Base-by-base conservation (phyloP, 352 stramenopile genomes). In the Thraustotheca clavata region DNA sequence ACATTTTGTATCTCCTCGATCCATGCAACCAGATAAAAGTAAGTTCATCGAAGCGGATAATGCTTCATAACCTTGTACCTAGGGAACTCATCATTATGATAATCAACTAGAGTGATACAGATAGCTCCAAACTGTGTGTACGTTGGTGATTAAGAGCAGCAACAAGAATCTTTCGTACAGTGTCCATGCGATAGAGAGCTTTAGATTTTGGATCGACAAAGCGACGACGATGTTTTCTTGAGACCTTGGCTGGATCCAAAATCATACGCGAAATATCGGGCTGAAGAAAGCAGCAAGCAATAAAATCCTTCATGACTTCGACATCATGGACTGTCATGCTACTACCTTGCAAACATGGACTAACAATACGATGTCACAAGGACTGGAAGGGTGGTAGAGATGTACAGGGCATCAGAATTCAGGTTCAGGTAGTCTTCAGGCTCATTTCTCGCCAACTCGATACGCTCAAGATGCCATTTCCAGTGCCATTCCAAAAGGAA, bases 221-320 rank as follows among this genome's bases (percentile, higher is more conserved):
- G 20, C 79, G 83, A 43, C 63, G 67, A 4, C 84, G 81, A 41
- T 93, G 79, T 36, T 87, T 86, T 3, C 39, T 67, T 4, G 69
- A 77, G 3, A 68, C 61, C 18, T 59, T 59, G 11, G 39, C 11
- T 14, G 48, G 54, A 54, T 60, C 34, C 20, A 80, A 43, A 34
- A 89, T 59, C 24, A 74, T 71, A 32, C 55, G 55, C 43, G 74
- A 72, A 3, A 40, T 34, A 11, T 91, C 81, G 0, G 79, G 74
- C 7, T 88, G 76, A 20, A 84, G 62, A 59, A 93, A 93, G 69
- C 84, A 93, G 55, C 78, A 89, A 20, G 73, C 76, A n/a, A 93
- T 68, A 65, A 93, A 93, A 41, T 93, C 81, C 66, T 91, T 93
- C 62, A 93, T 89, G 36, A 93, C 75, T 47, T 93, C 80, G 12